Conservation (phyloP, 495 filamentous ascomycete genomes). For the Penicillium tannophilum region DNA sequence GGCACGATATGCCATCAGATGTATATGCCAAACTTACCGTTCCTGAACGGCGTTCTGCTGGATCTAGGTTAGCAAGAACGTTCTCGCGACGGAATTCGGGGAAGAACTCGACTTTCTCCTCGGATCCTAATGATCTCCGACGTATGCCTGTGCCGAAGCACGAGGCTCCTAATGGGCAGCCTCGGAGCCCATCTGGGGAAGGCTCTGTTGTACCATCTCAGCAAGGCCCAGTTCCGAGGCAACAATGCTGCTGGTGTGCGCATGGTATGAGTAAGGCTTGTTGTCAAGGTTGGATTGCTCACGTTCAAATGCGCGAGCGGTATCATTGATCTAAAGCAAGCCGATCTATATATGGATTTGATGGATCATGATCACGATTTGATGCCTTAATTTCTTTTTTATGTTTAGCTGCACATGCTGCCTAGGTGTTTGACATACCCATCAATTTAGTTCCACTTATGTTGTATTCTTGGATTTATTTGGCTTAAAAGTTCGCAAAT, state of each 20-base stretch:
- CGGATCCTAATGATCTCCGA: slow-evolving; percentile 24
- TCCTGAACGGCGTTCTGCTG: slow-evolving; percentile 56
- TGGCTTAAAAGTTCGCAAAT: not conserved
- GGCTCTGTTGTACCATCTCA: not conserved
- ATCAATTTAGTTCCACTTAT: not conserved
- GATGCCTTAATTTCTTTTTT: not conserved
- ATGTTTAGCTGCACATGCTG: not conserved
- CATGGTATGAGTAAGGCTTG: slow-evolving; percentile 74
- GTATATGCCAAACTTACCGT: slow-evolving; percentile 74
- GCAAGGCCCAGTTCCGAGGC: slow-evolving; percentile 34
- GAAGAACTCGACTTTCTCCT: slow-evolving; percentile 27
- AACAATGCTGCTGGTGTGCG: slow-evolving; percentile 74
- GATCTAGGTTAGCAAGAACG: slow-evolving; percentile 21
- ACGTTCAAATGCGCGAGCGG: slow-evolving; percentile 68
- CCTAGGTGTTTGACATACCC: not conserved
- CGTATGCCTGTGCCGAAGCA: slow-evolving; percentile 6
- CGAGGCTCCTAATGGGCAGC: not conserved
- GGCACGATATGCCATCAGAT: slow-evolving; percentile 77
- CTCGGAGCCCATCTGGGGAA: not conserved
- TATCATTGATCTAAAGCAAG: slow-evolving; percentile 45
- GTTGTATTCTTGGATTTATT: not conserved
- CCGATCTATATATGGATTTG: not conserved
- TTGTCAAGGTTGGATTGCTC: slow-evolving; percentile 72
- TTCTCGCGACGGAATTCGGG: slow-evolving; percentile 15
- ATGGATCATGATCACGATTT: not conserved